Conservation (phyloP, 768 basidiomycete genomes). For the Floccularia luteovirens region DNA sequence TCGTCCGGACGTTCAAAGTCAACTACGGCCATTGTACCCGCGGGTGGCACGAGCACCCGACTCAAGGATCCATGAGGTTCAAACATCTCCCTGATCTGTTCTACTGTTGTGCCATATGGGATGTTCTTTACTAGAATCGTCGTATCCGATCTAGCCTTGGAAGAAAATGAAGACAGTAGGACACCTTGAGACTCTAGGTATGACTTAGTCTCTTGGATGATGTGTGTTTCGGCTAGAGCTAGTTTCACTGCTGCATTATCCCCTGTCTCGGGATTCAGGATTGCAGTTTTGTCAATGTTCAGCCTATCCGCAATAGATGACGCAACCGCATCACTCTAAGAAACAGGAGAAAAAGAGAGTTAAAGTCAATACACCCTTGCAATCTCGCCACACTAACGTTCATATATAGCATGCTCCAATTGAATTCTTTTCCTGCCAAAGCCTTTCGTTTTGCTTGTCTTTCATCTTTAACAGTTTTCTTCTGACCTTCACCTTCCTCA, state of each 20-base stretch:
- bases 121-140: slow-evolving; percentile 94
- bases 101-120: slow-evolving; percentile 76
- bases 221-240: slow-evolving; percentile 92
- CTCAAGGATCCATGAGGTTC: slow-evolving; percentile 62
- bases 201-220: slow-evolving; percentile 90
- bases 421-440: slow-evolving; percentile 71
- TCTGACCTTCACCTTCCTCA: slow-evolving; percentile 33
- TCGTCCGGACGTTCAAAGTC: slow-evolving; percentile 72
- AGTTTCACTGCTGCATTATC: slow-evolving; percentile 87
- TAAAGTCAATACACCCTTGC: slow-evolving; percentile 6
- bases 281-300: slow-evolving; percentile 79
- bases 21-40: slow-evolving; percentile 89
- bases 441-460: slow-evolving; percentile 58
- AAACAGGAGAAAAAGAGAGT: slow-evolving; percentile 13
- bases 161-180: slow-evolving; percentile 48
- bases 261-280: slow-evolving; percentile 74
- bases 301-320: slow-evolving; percentile 87
- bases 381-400: slow-evolving; percentile 60
- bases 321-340: slow-evolving; percentile 86
- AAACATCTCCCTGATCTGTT: slow-evolving; percentile 77
- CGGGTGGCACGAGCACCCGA: slow-evolving; percentile 79
- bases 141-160: slow-evolving; percentile 60
- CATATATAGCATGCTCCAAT: slow-evolving; percentile 95
- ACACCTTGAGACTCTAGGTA: slow-evolving; percentile 81
- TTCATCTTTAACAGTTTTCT: slow-evolving; percentile 52